Conservation (phyloP, 1,284 basidiomycete genomes). For the Melampsora larici-populina region DNA sequence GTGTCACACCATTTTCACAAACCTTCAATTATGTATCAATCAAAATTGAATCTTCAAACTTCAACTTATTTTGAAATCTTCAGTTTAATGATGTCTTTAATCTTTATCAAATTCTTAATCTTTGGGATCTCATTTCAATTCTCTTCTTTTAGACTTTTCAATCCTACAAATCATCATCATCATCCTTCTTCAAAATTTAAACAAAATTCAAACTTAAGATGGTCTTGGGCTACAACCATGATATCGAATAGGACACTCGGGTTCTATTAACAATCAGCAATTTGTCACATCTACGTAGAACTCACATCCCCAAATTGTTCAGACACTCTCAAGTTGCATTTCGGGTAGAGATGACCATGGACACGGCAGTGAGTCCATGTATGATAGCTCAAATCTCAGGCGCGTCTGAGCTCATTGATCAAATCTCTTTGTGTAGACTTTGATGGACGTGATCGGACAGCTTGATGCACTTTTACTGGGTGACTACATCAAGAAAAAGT, state of each 20-base stretch:
- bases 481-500: conserved; percentile 77
- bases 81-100: no score
- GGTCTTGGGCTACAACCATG: no score
- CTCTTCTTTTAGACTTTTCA: no score
- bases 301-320: conserved; percentile 73
- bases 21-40: no score
- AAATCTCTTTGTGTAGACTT: conserved; percentile 57
- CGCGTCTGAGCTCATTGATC: neutral
- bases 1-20: no score
- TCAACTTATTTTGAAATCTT: no score
- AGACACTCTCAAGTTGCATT: conserved; percentile 75
- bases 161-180: no score
- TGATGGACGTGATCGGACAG: conserved; percentile 73
- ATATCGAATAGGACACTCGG: conserved; percentile 68
- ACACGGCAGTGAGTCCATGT: conserved; percentile 61
- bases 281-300: conserved; percentile 69
- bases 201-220: no score
- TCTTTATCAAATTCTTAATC: no score
- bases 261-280: conserved; percentile 87
- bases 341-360: conserved; percentile 69
- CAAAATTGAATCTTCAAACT: no score
- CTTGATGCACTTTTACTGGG: conserved; percentile 84
- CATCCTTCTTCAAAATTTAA: no score
- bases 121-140: no score
- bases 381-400: neutral